These are phyloP conservation scores for Anthracocystis walkeri DNA, from an alignment of 1,284 basidiomycete genomes.

Conservation along the genomic window DNA sequence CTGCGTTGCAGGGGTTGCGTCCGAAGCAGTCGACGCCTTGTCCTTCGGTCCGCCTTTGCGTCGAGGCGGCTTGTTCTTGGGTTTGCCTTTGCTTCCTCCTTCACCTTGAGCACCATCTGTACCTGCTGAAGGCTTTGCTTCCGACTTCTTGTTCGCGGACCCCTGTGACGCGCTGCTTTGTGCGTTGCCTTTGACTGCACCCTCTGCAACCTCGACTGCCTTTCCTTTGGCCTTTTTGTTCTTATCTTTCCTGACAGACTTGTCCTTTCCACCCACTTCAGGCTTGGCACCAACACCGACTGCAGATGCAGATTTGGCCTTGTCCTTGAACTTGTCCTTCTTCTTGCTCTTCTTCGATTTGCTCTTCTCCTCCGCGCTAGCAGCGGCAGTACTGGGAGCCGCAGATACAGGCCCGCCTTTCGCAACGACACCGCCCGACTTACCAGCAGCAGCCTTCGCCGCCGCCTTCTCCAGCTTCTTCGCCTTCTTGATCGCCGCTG, in stretches of 20 bases:
- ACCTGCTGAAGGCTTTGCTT: not conserved
- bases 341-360: conserved; percentile 15
- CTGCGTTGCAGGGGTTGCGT: not conserved
- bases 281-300: conserved; percentile 1
- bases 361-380: conserved; percentile 2
- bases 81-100: conserved; percentile 2
- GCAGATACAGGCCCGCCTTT: not conserved
- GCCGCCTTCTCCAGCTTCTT: conserved; percentile 29
- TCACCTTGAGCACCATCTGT: conserved; percentile 2
- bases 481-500: conserved; percentile 32
- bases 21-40: not conserved
- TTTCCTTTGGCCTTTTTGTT: conserved; percentile 20
- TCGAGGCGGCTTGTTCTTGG: conserved; percentile 10
- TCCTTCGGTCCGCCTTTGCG: conserved; percentile 6
- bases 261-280: not conserved
- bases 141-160: conserved; percentile 9
- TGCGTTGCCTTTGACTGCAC: not conserved
- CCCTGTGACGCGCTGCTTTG: not conserved
- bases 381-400: not conserved
- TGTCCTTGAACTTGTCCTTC: conserved; percentile 29
- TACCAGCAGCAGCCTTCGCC: conserved; percentile 11
- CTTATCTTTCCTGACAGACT: conserved; percentile 12
- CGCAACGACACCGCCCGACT: not conserved
- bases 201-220: not conserved
- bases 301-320: conserved; percentile 6